Evolutionary conservation across 2,329 filamentous ascomycete species (phyloP).

Genomic region (Emericellopsis atlantica): DNA sequence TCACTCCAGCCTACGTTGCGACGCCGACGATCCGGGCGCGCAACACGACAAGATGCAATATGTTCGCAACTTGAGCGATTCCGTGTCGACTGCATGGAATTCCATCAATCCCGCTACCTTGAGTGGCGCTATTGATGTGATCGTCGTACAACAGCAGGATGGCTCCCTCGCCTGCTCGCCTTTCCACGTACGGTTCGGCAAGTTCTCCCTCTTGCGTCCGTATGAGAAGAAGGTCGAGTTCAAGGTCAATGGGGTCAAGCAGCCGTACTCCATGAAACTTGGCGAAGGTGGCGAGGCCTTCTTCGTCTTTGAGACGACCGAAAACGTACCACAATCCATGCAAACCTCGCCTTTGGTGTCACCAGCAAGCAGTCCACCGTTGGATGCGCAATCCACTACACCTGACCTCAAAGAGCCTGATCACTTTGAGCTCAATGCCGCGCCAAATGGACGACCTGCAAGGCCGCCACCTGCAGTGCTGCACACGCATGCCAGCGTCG

Average conservation of each 20-base stretch:
- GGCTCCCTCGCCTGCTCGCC: conserved; percentile 82
- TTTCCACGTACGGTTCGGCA: conserved; percentile 97
- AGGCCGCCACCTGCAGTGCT: conserved; percentile 23
- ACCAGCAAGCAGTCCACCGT: conserved; percentile 72
- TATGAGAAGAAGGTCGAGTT: conserved; percentile 99
- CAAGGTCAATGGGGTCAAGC: conserved; percentile 80
- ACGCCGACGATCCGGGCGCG: not conserved
- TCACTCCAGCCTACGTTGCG: no score
- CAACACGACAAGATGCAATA: conserved; percentile 66
- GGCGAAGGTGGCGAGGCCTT: conserved; percentile 96
- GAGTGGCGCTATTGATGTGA: conserved; percentile 96
- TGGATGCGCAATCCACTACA: conserved; percentile 23
- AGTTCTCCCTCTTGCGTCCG: conserved; percentile 88
- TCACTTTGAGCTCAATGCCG: conserved; percentile 39
- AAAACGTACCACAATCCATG: conserved; percentile 80
- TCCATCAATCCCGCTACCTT: conserved; percentile 97
- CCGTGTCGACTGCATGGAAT: conserved; percentile 98
- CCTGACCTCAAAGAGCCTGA: conserved; percentile 53
- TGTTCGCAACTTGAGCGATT: conserved; percentile 88
- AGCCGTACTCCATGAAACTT: conserved; percentile 95
- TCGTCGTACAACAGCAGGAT: conserved; percentile 94
- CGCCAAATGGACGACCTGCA: conserved; percentile 20
- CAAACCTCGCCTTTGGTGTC: conserved; percentile 93
- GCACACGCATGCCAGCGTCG: not conserved
- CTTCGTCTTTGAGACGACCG: conserved; percentile 94